Conservation (phyloP, 768 basidiomycete species). For the Jaapia argillacea region DNA sequence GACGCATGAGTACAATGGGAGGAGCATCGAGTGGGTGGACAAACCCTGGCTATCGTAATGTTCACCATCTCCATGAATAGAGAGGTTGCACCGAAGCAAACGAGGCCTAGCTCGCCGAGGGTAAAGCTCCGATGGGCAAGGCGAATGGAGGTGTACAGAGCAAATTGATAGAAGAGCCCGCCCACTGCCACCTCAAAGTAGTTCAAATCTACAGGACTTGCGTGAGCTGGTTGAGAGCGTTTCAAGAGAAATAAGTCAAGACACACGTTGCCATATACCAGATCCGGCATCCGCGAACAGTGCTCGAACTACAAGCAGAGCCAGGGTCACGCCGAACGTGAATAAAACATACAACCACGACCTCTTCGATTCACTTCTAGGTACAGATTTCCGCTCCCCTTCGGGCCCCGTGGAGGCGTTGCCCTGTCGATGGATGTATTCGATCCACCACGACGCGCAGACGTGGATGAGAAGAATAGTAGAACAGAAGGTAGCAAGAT, state of each 20-base stretch:
- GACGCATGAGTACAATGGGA: slow-evolving; percentile 1
- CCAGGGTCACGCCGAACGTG: slow-evolving; percentile 40
- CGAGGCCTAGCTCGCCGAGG: slow-evolving; percentile 84
- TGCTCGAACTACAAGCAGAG: slow-evolving; percentile 39
- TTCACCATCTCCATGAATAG: slow-evolving; percentile 82
- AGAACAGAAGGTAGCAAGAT: slow-evolving; percentile 74
- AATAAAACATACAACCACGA: slow-evolving; percentile 59
- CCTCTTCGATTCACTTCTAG: slow-evolving; percentile 58
- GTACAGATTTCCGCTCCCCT: slow-evolving; percentile 67
- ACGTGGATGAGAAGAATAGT: slow-evolving; percentile 74
- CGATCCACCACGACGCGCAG: slow-evolving; percentile 66
- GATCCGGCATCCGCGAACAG: slow-evolving; percentile 30
- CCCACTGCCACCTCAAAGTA: slow-evolving; percentile 64
- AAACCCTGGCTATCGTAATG: slow-evolving; percentile 71
- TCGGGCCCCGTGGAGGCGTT: slow-evolving; percentile 31
- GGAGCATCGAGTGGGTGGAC: slow-evolving; percentile 14
- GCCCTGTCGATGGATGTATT: slow-evolving; percentile 36
- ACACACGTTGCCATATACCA: slow-evolving; percentile 67
- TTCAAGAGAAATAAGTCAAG: background rate
- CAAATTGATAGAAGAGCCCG: slow-evolving; percentile 83
- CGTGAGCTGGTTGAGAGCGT: too few relatives aligned
- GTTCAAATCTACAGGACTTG: slow-evolving; percentile 55
- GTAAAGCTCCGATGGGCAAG: slow-evolving; percentile 94
- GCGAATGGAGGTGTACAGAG: slow-evolving; percentile 81
- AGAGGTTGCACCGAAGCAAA: slow-evolving; percentile 81